Base-by-base conservation (phyloP, 768 basidiomycete species). In the Pleurotus tuber-regium region DNA sequence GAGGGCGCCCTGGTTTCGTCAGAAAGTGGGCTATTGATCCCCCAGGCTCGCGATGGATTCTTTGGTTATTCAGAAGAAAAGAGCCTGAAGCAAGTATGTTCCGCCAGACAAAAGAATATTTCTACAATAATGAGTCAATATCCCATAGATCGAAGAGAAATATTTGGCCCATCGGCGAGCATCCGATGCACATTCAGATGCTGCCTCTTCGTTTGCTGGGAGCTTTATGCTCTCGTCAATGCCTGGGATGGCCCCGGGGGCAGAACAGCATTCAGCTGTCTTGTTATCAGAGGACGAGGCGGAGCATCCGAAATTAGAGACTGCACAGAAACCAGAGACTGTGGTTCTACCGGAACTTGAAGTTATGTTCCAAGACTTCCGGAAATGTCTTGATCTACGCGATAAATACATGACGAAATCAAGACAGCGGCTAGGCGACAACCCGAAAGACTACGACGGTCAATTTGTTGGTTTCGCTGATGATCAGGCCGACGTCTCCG, bases 391-490 rank as follows among this genome's bases (percentile, higher is more conserved):
- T 41, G 83, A 89, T 49, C 74, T 98, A 16, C 88, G 97, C 23
- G 96, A 98, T 72, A 98, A 98, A 70, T 99, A 98, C 72, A 94
- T 97, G 72, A 57, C 74, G 4, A 80, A 81, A 53, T 98, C 95
- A 1, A 79, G 86, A 3, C 97, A 99, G 65, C 79, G 92, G 49
- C 81, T 98, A 2, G 97, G 96, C 2, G 97, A 98, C 69, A 90
- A 98, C 66, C 97, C 97, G 0, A 78, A 82, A 55, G 92, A 98
- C 66, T 82, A 95, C 65, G 97, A 98, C 57, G 89, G 84, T 0
- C 59, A 72, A 10, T 94, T 95, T 63, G 70, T 72, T 3, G 86
- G 89, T 11, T 70, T 95, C 53, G 72, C 77, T n/a, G 75, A 84
- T 54, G 75, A 78, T 33, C 64, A 75, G 57, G 76, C 83, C 0